phyloP scores from a whole-genome alignment of 2,329 filamentous ascomycete genomes.

The Cladosporium sp. region DNA sequence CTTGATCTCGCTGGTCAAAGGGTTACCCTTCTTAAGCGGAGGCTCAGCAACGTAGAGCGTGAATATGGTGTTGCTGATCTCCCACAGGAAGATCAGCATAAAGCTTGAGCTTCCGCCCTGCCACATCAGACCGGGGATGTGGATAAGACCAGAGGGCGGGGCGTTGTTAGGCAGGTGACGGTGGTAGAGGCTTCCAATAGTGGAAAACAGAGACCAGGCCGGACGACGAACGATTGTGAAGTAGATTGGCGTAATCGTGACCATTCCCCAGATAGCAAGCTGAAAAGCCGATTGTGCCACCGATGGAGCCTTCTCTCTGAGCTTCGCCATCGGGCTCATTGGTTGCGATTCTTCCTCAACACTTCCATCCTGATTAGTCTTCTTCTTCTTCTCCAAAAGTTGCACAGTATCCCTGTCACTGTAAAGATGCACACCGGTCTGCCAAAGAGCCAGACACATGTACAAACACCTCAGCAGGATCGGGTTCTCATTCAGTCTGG shows the following conservation, averaged over 20 bases:
- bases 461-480: constrained; percentile 75
- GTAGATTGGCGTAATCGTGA: constrained; percentile 50
- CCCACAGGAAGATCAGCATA: constrained; percentile 69
- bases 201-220: constrained; percentile 67
- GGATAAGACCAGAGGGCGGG: constrained; percentile 51
- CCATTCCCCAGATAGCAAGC: constrained; percentile 17
- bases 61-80: constrained; percentile 72
- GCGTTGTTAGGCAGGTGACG: constrained; percentile 65
- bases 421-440: constrained; percentile 66
- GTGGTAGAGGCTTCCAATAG: constrained; percentile 71
- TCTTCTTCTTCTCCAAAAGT: constrained; percentile 43
- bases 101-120: constrained; percentile 53
- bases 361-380: constrained; percentile 23
- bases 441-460: constrained; percentile 62
- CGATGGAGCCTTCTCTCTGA: not conserved
- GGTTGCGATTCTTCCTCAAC: not conserved
- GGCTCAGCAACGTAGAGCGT: constrained; percentile 74
- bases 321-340: not conserved
- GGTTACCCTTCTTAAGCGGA: constrained; percentile 78
- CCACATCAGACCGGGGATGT: constrained; percentile 18
- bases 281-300: constrained; percentile 20
- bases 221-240: constrained; percentile 52
- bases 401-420: constrained; percentile 68
- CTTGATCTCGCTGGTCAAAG: constrained; percentile 80
- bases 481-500: constrained; percentile 78